A percentile compares a stretch with the other conserved stretches of the same genome.
Conservation (phyloP, 208 protist species). For the Trypanosoma caninum region DNA sequence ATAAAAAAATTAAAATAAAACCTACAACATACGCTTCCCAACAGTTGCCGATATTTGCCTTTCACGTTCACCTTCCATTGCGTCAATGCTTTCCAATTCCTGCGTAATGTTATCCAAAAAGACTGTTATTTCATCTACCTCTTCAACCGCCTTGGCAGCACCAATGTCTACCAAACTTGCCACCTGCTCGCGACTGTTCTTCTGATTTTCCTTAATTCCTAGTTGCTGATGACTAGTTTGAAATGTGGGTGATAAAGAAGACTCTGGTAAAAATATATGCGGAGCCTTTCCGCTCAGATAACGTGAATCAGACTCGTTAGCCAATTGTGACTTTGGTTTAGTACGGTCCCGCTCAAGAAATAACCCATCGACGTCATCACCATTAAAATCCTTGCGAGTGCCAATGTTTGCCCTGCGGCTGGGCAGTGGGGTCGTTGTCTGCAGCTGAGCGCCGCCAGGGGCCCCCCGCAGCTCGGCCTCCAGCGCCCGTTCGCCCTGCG, state of each 20-base stretch:
- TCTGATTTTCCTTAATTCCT: background rate
- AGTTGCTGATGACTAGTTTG: background rate
- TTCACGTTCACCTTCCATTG: slow-evolving; percentile 16
- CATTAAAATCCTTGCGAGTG: background rate
- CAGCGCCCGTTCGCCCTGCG: slow-evolving; percentile 64
- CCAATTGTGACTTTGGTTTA: slow-evolving; percentile 16
- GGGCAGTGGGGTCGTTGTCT: background rate
- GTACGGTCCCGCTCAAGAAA: slow-evolving; percentile 29
- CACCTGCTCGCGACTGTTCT: background rate
- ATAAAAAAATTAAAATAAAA: slow-evolving; percentile 8
- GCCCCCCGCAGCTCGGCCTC: slow-evolving; percentile 38
- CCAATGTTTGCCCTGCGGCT: background rate
- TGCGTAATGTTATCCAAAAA: slow-evolving; percentile 77
- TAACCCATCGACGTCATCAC: slow-evolving; percentile 21
- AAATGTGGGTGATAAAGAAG: background rate
- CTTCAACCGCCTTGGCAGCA: background rate
- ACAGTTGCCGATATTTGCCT: slow-evolving; percentile 10
- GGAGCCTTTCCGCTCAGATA: background rate
- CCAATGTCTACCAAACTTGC: background rate
- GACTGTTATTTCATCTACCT: slow-evolving; percentile 33
- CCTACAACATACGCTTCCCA: background rate
- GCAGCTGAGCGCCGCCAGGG: slow-evolving; percentile 8
- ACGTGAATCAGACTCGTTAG: background rate
- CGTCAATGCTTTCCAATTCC: slow-evolving; percentile 63
- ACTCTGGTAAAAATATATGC: background rate